These are phyloP conservation scores for Volvariella volvacea DNA, from an alignment of 1,284 basidiomycete species.

Conservation along the genomic window DNA sequence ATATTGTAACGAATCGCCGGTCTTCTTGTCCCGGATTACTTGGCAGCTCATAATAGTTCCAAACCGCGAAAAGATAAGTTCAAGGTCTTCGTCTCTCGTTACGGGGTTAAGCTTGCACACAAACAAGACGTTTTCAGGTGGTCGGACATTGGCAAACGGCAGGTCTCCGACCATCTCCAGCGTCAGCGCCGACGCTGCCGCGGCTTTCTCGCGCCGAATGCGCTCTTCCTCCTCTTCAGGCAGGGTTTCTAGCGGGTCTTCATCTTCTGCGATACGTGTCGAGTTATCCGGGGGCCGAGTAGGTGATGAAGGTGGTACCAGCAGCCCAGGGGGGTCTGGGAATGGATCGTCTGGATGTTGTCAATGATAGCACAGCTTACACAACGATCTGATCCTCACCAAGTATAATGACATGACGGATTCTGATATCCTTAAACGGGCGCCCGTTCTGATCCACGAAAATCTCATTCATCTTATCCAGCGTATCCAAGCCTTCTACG, in stretches of 20 bases:
- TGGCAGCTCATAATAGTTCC: slow-evolving; percentile 96
- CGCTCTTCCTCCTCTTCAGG: slow-evolving; percentile 82
- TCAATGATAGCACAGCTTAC: neutral
- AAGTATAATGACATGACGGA: slow-evolving; percentile 88
- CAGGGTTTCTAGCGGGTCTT: slow-evolving; percentile 72
- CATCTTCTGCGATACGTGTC: slow-evolving; percentile 86
- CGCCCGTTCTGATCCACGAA: slow-evolving; percentile 85
- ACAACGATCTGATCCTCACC: slow-evolving; percentile 42
- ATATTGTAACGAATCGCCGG: slow-evolving; percentile 95
- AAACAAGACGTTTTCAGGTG: slow-evolving; percentile 97
- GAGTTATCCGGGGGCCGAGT: slow-evolving; percentile 76
- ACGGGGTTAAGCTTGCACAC: slow-evolving; percentile 98
- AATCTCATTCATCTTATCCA: slow-evolving; percentile 91
- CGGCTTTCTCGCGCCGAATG: slow-evolving; percentile 76
- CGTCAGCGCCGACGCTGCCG: slow-evolving; percentile 89
- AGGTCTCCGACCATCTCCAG: slow-evolving; percentile 99
- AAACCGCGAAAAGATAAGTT: slow-evolving; percentile 95
- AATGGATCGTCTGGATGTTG: slow-evolving; percentile 82
- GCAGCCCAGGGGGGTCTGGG: slow-evolving; percentile 74
- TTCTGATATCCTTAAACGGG: slow-evolving; percentile 90
- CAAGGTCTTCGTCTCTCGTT: slow-evolving; percentile 92
- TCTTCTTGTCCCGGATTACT: slow-evolving; percentile 92
- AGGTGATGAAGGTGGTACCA: slow-evolving; percentile 73
- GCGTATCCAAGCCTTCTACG: slow-evolving; percentile 88
- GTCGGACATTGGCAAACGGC: slow-evolving; percentile 95